Percentiles rank a stretch among this genome's conserved stretches.
Evolutionary conservation across 2,329 filamentous ascomycete species (phyloP).

Genomic region (Cercospora sp.): DNA sequence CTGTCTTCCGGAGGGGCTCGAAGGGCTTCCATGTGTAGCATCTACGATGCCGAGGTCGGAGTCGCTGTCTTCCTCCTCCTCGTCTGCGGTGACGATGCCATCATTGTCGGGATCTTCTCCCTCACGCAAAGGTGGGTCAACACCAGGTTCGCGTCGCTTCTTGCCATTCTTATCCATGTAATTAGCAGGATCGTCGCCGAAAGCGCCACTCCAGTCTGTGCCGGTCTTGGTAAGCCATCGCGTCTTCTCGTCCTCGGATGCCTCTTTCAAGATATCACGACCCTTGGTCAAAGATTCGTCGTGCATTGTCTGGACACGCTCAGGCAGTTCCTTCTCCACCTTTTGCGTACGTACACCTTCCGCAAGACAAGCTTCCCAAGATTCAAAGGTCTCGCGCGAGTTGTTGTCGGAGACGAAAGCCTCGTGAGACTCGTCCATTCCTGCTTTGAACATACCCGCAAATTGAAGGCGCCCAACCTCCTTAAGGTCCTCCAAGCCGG

Average conservation of each 20-base stretch:
- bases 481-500: slow-evolving; percentile 72
- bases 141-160: slow-evolving; percentile 59
- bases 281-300: slow-evolving; percentile 77
- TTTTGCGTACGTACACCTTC: slow-evolving; percentile 77
- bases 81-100: slow-evolving; percentile 43
- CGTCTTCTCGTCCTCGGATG: slow-evolving; percentile 68
- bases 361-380: slow-evolving; percentile 86
- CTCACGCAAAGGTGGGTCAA: slow-evolving; percentile 50
- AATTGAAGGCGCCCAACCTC: slow-evolving; percentile 82
- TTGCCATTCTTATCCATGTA: slow-evolving; percentile 56
- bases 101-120: slow-evolving; percentile 50
- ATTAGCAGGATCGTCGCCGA: slow-evolving; percentile 71
- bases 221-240: slow-evolving; percentile 79
- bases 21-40: slow-evolving; percentile 41
- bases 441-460: slow-evolving; percentile 79
- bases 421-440: slow-evolving; percentile 83
- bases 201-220: slow-evolving; percentile 83
- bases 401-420: slow-evolving; percentile 84
- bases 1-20: slow-evolving; percentile 28
- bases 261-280: slow-evolving; percentile 75
- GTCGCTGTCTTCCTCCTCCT: slow-evolving; percentile 40
- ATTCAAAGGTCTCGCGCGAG: slow-evolving; percentile 87
- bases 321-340: slow-evolving; percentile 72
- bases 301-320: slow-evolving; percentile 71
- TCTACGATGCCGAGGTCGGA: slow-evolving; percentile 61